Conservation (phyloP, 345 rosid species). For the Streptanthus diversifolius region DNA sequence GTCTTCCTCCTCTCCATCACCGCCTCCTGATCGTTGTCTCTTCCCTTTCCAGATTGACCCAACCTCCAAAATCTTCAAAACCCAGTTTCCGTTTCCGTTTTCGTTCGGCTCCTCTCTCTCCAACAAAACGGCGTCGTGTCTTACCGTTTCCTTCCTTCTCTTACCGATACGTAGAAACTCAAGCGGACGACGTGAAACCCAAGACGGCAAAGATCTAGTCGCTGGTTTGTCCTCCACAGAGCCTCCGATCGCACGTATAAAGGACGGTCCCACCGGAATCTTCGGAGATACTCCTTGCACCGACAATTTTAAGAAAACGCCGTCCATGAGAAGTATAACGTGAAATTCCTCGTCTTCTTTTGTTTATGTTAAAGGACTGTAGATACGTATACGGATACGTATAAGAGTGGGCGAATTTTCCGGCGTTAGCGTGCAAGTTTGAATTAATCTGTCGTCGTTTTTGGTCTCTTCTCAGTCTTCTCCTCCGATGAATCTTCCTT, state of each 20-base stretch:
- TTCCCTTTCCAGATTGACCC: conserved; percentile 55
- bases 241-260: conserved; percentile 45
- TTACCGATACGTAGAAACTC: conserved; percentile 54
- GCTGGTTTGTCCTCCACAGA: conserved; percentile 42
- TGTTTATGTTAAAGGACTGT: neutral
- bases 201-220: conserved; percentile 30
- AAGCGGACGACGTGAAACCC: conserved; percentile 54
- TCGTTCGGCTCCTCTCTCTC: conserved; percentile 44
- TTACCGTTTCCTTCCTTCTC: conserved; percentile 15
- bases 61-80: conserved; percentile 81
- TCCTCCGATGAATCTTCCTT: conserved; percentile 24
- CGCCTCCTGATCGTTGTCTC: conserved; percentile 31
- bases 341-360: neutral
- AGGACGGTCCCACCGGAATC: conserved; percentile 45
- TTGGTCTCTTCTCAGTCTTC: conserved; percentile 22
- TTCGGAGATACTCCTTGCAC: conserved; percentile 46
- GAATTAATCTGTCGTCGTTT: conserved; percentile 21
- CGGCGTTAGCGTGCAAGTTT: conserved; percentile 48
- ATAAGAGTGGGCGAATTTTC: neutral
- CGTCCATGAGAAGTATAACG: conserved; percentile 39
- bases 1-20: conserved; percentile 25
- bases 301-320: conserved; percentile 51
- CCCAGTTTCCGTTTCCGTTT: conserved; percentile 72
- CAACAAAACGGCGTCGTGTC: conserved; percentile 49
- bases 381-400: conserved; percentile 6